phyloP scores from a whole-genome alignment of 208 protist species.

The Zelonia costaricensis region DNA sequence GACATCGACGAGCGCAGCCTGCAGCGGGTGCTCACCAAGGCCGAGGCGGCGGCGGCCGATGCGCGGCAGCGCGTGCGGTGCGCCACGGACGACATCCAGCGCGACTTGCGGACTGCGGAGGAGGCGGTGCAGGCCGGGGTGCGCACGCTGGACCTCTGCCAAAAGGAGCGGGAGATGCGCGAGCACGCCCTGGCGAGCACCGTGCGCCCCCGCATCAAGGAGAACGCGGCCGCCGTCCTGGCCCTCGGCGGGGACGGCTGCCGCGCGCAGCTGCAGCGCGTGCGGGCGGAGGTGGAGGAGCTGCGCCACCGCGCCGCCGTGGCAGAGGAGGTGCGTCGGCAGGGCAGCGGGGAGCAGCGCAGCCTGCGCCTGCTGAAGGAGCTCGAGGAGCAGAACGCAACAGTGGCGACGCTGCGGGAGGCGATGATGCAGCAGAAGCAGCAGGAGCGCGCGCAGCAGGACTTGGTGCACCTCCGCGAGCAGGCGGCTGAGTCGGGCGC shows the following conservation, averaged over 20 bases:
- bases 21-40: slow-evolving; percentile 21
- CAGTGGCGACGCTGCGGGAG: slow-evolving; percentile 50
- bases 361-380: slow-evolving; percentile 42
- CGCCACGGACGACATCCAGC: slow-evolving; percentile 1
- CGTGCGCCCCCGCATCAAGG: slow-evolving; percentile 17
- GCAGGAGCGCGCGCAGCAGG: slow-evolving; percentile 30
- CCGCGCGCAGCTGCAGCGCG: slow-evolving; percentile 15
- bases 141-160: slow-evolving; percentile 48
- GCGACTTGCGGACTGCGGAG: slow-evolving; percentile 27
- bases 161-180: slow-evolving; percentile 69
- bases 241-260: slow-evolving; percentile 18
- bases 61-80: slow-evolving; percentile 4
- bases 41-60: slow-evolving; percentile 26
- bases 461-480: slow-evolving; percentile 40
- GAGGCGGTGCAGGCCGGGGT: slow-evolving; percentile 23
- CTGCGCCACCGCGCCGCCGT: slow-evolving; percentile 55
- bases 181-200: slow-evolving; percentile 9
- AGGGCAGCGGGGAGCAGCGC: slow-evolving; percentile 35
- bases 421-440: slow-evolving; percentile 57
- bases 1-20: slow-evolving; percentile 54
- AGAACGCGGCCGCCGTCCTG: slow-evolving; percentile 17
- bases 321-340: slow-evolving; percentile 40
- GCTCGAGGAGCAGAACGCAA: slow-evolving; percentile 50
- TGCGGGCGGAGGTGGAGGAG: slow-evolving; percentile 35
- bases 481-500: slow-evolving; percentile 40